Evolutionary conservation across 2,329 filamentous ascomycete species (phyloP).

Genomic region (Akanthomyces uredinophilus): DNA sequence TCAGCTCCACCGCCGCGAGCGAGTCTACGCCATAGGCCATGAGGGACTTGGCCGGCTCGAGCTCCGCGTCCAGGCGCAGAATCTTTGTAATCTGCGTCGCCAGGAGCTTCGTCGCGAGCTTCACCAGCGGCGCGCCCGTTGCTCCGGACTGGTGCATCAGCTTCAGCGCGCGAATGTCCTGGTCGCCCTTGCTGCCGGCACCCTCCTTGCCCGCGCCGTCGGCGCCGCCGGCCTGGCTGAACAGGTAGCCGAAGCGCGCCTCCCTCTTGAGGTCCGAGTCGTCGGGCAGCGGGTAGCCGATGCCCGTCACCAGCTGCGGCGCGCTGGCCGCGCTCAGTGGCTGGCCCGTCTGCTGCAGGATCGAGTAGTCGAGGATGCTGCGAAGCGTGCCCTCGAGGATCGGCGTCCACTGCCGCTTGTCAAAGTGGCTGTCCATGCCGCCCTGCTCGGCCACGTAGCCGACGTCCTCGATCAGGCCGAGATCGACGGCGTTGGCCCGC

Average conservation of each 20-base stretch:
- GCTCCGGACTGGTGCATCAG: slow-evolving; percentile 15
- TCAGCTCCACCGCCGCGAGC: slow-evolving; percentile 26
- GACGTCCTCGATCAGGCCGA: slow-evolving; percentile 31
- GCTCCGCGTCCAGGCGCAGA: slow-evolving; percentile 21
- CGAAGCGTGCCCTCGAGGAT: slow-evolving; percentile 27
- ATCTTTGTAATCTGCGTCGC: slow-evolving; percentile 21
- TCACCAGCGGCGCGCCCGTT: slow-evolving; percentile 14
- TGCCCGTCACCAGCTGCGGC: slow-evolving; percentile 25
- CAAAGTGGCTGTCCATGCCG: slow-evolving; percentile 11
- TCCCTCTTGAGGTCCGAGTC: slow-evolving; percentile 22
- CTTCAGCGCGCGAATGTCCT: slow-evolving; percentile 16
- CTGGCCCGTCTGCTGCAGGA: slow-evolving; percentile 23
- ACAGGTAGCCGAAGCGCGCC: slow-evolving; percentile 21
- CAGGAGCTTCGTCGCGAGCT: slow-evolving; percentile 20
- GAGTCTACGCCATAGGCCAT: slow-evolving; percentile 27
- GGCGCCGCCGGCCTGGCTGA: slow-evolving; percentile 6
- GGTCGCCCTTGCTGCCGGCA: slow-evolving; percentile 10
- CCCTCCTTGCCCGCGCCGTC: slow-evolving; percentile 6
- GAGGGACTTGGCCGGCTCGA: slow-evolving; percentile 24
- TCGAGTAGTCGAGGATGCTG: slow-evolving; percentile 24
- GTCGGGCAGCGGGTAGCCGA: slow-evolving; percentile 21
- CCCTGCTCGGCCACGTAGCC: slow-evolving; percentile 27
- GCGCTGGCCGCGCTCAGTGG: slow-evolving; percentile 16
- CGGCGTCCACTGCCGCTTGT: slow-evolving; percentile 16
- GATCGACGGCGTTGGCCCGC: slow-evolving; percentile 27